Conservation (phyloP, 129 eudicot genomes). For the Lactuca sativa region DNA sequence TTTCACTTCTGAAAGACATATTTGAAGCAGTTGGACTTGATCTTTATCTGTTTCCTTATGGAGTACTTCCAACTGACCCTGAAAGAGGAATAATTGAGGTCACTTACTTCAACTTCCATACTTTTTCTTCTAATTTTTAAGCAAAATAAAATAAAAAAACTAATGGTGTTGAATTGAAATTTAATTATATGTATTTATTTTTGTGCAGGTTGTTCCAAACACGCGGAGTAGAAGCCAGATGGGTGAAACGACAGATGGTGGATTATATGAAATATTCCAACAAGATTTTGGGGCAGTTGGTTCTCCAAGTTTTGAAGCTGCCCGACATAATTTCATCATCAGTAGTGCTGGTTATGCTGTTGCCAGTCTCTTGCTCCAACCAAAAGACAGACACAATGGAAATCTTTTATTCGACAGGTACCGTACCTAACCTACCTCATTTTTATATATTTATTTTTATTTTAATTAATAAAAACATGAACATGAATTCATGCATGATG, state of each 20-base stretch:
- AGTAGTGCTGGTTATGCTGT: slow-evolving; percentile 99
- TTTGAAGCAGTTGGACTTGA: slow-evolving; percentile 86
- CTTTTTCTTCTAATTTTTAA: neutral
- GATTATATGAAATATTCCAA: slow-evolving; percentile 95
- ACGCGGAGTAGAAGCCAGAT: slow-evolving; percentile 99
- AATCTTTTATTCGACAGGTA: slow-evolving; percentile 95
- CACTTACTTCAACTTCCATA: neutral
- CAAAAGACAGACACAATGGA: slow-evolving; percentile 98
- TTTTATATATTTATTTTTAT: too few species aligned
- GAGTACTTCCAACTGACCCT: slow-evolving; percentile 97
- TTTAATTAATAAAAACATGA: slow-evolving; percentile 1
- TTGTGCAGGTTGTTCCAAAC: slow-evolving; percentile 88
- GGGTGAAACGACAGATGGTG: slow-evolving; percentile 99
- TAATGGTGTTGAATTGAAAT: too few species aligned
- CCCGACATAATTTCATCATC: slow-evolving; percentile 84
- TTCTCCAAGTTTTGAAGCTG: slow-evolving; percentile 91
- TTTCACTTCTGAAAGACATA: slow-evolving; percentile 88
- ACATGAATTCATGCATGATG: slow-evolving; percentile 10
- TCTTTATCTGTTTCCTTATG: slow-evolving; percentile 92
- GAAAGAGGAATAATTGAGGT: slow-evolving; percentile 99
- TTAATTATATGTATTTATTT: neutral
- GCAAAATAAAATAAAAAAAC: too few species aligned
- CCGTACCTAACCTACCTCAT: slow-evolving; percentile 7
- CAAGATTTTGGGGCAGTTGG: slow-evolving; percentile 98
- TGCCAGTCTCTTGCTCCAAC: slow-evolving; percentile 97